Evolutionary conservation across 2,329 filamentous ascomycete genomes (phyloP).

Genomic region (Fusarium sp.): DNA sequence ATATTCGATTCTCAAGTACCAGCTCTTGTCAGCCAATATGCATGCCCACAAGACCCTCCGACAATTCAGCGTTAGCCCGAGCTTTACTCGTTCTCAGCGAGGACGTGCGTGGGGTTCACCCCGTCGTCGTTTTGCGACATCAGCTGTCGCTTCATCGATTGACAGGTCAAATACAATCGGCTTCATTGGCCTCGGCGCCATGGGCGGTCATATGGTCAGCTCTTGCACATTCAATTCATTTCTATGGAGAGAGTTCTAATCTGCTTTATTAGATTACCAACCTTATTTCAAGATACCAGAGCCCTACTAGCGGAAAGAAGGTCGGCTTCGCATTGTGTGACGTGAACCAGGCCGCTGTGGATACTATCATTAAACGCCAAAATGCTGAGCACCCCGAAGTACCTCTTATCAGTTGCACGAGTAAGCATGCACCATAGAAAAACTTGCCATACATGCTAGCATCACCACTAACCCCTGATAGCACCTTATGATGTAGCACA

Average conservation of each 20-base stretch:
- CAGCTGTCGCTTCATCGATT: neutral
- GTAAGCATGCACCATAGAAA: neutral
- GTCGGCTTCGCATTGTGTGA: neutral
- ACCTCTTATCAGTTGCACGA: neutral
- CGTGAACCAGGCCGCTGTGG: neutral
- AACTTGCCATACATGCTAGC: neutral
- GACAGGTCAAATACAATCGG: neutral
- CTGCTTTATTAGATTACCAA: neutral
- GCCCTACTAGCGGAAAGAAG: fast-evolving
- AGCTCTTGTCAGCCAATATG: neutral
- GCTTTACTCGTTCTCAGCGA: neutral
- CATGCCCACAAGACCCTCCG: neutral
- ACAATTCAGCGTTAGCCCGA: neutral
- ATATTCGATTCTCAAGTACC: no score
- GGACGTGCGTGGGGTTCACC: neutral
- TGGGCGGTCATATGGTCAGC: neutral
- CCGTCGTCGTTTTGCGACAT: neutral
- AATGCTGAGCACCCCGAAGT: neutral
- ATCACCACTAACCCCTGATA: neutral
- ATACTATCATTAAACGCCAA: neutral
- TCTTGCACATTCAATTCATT: neutral
- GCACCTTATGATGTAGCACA: neutral
- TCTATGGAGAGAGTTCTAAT: neutral
- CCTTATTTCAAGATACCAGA: neutral
- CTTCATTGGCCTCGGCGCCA: neutral